A percentile compares a stretch with the other conserved stretches of the same genome.
These are phyloP conservation scores for Polyporus arcularius DNA, from an alignment of 768 basidiomycete species.

Conservation along the genomic window DNA sequence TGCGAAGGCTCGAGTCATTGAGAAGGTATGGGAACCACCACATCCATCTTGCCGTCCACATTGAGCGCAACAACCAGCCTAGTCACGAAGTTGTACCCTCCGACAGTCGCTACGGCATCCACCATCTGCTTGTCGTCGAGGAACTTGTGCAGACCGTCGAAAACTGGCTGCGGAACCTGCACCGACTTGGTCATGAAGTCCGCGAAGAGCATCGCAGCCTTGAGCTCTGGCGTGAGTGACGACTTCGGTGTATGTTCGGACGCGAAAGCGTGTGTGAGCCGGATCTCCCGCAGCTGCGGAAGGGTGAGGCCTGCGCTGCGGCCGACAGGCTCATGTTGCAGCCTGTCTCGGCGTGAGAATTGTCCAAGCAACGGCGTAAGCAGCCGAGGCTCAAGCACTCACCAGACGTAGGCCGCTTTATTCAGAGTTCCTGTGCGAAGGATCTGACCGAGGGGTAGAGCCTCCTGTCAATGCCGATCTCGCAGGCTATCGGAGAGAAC, in stretches of 20 bases:
- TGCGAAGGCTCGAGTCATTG: background rate
- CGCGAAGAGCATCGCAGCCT: conserved; percentile 32
- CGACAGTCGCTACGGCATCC: conserved; percentile 33
- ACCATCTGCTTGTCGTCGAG: conserved; percentile 34
- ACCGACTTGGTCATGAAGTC: conserved; percentile 33
- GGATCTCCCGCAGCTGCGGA: conserved; percentile 32
- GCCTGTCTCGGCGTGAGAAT: conserved; percentile 18
- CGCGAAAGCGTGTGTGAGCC: conserved; percentile 25
- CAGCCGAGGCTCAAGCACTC: background rate
- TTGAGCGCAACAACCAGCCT: conserved; percentile 36
- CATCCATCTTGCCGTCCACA: conserved; percentile 34
- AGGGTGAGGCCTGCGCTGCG: conserved; percentile 33
- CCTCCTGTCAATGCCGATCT: background rate
- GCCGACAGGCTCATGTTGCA: conserved; percentile 36
- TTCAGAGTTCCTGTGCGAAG: conserved; percentile 30
- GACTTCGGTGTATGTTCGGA: conserved; percentile 3
- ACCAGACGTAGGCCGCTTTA: conserved; percentile 30
- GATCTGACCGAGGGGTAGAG: conserved; percentile 18
- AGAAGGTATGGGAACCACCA: conserved; percentile 30
- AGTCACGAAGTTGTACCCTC: conserved; percentile 33
- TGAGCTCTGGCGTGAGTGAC: conserved; percentile 28
- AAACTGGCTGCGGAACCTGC: conserved; percentile 32
- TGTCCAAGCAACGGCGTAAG: background rate
- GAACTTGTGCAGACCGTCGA: conserved; percentile 26
- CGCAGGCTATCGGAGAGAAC: background rate